These are phyloP conservation scores for Penicillium rolfsii DNA, from an alignment of 2,329 filamentous ascomycete species.

Conservation along the genomic window DNA sequence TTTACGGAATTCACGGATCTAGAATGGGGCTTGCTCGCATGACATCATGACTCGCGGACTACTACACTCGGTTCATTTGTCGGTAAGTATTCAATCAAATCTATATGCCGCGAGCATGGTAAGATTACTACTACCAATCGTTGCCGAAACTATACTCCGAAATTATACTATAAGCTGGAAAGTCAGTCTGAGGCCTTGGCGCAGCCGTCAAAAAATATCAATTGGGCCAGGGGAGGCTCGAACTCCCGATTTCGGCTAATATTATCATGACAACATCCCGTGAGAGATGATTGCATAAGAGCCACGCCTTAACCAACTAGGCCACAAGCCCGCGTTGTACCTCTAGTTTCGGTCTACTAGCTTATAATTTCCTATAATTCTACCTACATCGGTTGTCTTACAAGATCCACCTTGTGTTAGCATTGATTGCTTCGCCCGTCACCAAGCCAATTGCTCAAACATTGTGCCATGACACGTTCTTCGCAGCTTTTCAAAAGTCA, in stretches of 20 bases:
- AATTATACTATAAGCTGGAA: too few relatives aligned
- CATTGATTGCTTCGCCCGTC: not conserved
- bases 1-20: not conserved
- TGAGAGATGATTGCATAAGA: slow-evolving; percentile 2
- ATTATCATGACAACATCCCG: slow-evolving; percentile 6
- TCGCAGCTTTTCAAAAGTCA: not conserved
- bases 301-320: slow-evolving; percentile 11
- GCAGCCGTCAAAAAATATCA: not conserved
- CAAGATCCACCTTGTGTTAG: not conserved
- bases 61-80: not conserved
- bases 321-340: slow-evolving; percentile 10
- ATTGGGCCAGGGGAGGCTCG: slow-evolving; percentile 9
- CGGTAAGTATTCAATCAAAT: not conserved
- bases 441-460: not conserved
- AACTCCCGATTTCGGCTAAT: slow-evolving; percentile 11
- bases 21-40: not conserved
- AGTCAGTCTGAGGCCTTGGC: too few relatives aligned
- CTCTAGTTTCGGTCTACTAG: not conserved
- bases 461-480: not conserved
- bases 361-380: not conserved
- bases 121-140: not conserved
- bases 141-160: too few relatives aligned
- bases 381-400: not conserved
- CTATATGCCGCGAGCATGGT: not conserved
- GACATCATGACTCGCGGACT: not conserved